A percentile compares a stretch with the other conserved stretches of the same genome.
Evolutionary conservation across 352 stramenopile genomes (phyloP).

Genomic region (Globisporangium canariense): DNA sequence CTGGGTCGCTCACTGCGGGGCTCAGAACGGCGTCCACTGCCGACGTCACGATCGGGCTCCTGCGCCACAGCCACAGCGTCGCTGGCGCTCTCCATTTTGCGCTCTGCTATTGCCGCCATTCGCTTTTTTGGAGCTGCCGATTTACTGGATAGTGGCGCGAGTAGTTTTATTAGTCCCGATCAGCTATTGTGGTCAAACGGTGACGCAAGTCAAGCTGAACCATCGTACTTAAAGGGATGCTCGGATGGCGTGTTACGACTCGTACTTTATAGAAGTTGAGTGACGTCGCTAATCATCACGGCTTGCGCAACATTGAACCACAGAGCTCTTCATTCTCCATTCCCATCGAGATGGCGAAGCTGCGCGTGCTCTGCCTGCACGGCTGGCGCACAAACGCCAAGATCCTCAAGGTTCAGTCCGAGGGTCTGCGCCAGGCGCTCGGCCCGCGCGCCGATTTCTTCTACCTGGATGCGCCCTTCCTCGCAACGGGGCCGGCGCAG

Average conservation of each 20-base stretch:
- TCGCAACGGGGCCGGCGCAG: slow-evolving; percentile 47
- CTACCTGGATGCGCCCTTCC: slow-evolving; percentile 65
- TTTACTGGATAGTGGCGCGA: not conserved
- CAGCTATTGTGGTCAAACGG: not conserved
- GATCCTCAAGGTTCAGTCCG: slow-evolving; percentile 58
- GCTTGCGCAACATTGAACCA: slow-evolving; percentile 11
- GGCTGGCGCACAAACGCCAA: slow-evolving; percentile 73
- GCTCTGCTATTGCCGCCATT: slow-evolving; percentile 3
- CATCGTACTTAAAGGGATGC: not conserved
- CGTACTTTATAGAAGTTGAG: not conserved
- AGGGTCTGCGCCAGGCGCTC: slow-evolving; percentile 53
- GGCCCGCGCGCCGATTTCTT: slow-evolving; percentile 41
- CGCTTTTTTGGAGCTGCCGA: not conserved
- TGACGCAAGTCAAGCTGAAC: not conserved
- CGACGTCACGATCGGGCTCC: not conserved
- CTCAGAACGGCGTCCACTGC: not conserved
- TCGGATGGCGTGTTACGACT: no score
- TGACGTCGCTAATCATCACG: not conserved
- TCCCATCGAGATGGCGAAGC: slow-evolving; percentile 20
- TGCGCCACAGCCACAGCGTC: not conserved
- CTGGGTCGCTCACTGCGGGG: not conserved
- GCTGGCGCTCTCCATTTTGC: slow-evolving; percentile 9
- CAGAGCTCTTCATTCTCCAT: not conserved
- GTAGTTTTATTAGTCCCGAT: not conserved
- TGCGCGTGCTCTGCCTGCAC: slow-evolving; percentile 78